Evolutionary conservation across 164 flowering plant genomes (phyloP).

Genomic region (Chloranthus sessilifolius): DNA sequence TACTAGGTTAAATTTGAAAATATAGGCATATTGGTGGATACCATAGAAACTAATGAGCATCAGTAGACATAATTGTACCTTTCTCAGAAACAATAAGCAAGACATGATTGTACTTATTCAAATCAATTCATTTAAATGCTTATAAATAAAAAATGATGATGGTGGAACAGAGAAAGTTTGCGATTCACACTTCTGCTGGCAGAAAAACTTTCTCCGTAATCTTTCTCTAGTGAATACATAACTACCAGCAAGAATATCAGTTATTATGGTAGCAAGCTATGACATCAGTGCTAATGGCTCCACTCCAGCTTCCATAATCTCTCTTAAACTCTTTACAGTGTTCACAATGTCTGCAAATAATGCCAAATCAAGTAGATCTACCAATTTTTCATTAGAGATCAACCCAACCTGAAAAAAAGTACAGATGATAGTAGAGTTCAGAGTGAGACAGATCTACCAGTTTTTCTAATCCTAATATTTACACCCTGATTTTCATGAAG

Average conservation of each 20-base stretch:
- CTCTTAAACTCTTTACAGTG: slow-evolving; percentile 87
- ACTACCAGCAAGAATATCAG: slow-evolving; percentile 94
- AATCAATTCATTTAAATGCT: too few relatives aligned
- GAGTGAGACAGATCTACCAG: slow-evolving; percentile 4
- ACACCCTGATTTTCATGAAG: too few relatives aligned
- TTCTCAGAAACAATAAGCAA: too few relatives aligned
- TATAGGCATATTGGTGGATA: too few relatives aligned
- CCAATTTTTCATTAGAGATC: slow-evolving; percentile 90
- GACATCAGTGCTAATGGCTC: slow-evolving; percentile 97
- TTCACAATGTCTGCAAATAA: slow-evolving; percentile 96
- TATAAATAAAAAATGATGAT: not conserved
- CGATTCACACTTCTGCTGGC: slow-evolving; percentile 69
- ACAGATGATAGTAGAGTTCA: too few relatives aligned
- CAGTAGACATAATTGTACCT: too few relatives aligned
- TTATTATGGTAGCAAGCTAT: slow-evolving; percentile 92
- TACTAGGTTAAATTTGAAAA: too few relatives aligned
- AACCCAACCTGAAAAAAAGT: slow-evolving; percentile 72
- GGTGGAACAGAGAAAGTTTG: slow-evolving; percentile 1
- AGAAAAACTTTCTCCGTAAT: slow-evolving; percentile 73
- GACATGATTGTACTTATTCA: too few relatives aligned
- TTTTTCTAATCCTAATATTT: too few relatives aligned
- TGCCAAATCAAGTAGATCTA: slow-evolving; percentile 95
- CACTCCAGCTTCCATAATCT: slow-evolving; percentile 90
- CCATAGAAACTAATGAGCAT: too few relatives aligned
- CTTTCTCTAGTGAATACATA: slow-evolving; percentile 68